These are phyloP conservation scores for Craterostigma plantagineum DNA, from an alignment of 257 asterid genomes.

Conservation along the genomic window DNA sequence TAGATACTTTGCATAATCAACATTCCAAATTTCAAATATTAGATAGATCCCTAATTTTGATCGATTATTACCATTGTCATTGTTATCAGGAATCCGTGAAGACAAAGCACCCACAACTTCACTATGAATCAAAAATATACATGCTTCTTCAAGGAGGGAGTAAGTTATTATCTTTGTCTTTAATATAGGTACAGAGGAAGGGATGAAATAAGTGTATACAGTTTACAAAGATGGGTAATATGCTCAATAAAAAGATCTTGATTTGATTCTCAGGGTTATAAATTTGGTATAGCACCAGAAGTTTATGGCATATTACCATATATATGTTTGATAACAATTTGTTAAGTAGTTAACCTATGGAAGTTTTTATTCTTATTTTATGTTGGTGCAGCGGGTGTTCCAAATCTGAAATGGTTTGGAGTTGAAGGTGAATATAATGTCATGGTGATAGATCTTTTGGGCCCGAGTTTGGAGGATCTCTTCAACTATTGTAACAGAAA, in stretches of 20 bases:
- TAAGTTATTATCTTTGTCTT: constrained; percentile 20
- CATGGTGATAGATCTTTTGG: constrained; percentile 73
- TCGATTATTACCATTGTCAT: constrained; percentile 5
- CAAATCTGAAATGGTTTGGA: constrained; percentile 76
- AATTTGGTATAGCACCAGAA: too few relatives aligned
- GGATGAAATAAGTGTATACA: not conserved
- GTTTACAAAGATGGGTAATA: too few relatives aligned
- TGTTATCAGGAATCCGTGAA: constrained; percentile 59
- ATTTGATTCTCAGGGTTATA: too few relatives aligned
- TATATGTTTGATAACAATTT: too few relatives aligned
- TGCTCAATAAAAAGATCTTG: not conserved
- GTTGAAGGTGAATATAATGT: constrained; percentile 59
- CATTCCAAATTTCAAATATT: too few relatives aligned
- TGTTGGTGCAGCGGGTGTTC: constrained; percentile 40
- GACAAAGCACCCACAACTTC: constrained; percentile 94
- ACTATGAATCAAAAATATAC: constrained; percentile 78
- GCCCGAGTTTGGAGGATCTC: constrained; percentile 83
- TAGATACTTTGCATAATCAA: not conserved
- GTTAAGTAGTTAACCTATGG: not conserved
- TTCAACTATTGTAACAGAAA: constrained; percentile 71
- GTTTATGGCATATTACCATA: too few relatives aligned
- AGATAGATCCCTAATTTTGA: not conserved
- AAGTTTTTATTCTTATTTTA: constrained; percentile 6
- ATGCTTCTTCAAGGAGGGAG: constrained; percentile 96
- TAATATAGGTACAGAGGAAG: too few relatives aligned